Conservation (phyloP, 306 rosid genomes). For the Trichosanthes cucumerina region DNA sequence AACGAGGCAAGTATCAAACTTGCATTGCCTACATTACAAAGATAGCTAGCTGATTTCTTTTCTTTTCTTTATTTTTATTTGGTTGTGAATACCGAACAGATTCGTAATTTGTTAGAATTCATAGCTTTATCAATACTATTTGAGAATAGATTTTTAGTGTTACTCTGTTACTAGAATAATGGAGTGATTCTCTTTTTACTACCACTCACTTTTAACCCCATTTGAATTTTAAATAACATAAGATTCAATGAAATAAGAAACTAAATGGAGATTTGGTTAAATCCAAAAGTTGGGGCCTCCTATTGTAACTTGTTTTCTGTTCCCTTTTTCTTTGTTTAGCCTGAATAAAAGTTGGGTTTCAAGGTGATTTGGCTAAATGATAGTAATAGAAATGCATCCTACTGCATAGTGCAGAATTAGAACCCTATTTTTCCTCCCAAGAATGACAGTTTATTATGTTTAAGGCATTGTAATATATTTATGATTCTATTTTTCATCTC, state of each 20-base stretch:
- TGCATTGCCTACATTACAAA: not conserved
- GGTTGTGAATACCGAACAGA: not conserved
- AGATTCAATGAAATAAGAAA: not conserved
- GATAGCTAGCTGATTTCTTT: not conserved
- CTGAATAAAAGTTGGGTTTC: not conserved
- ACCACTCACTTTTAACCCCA: not conserved
- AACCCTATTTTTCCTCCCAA: not conserved
- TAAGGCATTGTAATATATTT: not conserved
- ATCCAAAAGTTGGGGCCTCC: not conserved
- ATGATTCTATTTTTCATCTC: not conserved
- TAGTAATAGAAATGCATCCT: not conserved
- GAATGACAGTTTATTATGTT: not conserved
- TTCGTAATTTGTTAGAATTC: not conserved
- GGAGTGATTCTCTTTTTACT: not conserved
- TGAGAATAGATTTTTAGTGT: not conserved
- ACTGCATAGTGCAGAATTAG: not conserved
- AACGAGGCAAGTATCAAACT: slow-evolving; percentile 44
- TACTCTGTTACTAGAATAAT: not conserved
- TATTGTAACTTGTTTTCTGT: not conserved
- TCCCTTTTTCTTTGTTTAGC: not conserved
- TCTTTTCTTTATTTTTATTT: not conserved
- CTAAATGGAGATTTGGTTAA: not conserved
- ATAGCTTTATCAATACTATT: not conserved
- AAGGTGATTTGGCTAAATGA: not conserved
- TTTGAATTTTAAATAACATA: not conserved